These are phyloP conservation scores for Alloteropsis angusta DNA, from an alignment of 202 grass and related monocot species.

Conservation along the genomic window DNA sequence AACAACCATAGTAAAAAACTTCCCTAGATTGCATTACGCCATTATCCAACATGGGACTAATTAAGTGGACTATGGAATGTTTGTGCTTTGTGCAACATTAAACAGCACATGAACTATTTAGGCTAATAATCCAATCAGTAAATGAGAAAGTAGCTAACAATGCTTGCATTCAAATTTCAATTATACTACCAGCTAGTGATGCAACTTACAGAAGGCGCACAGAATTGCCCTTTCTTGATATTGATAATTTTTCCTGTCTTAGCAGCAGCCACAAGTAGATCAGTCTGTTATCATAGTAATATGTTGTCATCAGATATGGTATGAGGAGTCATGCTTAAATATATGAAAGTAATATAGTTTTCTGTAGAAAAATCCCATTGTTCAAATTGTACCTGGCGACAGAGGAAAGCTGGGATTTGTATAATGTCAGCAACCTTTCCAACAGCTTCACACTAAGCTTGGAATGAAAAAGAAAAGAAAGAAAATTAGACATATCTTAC, in stretches of 20 bases:
- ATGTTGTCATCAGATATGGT: constrained; percentile 23
- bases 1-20: constrained; percentile 7
- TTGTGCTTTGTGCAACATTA: not conserved
- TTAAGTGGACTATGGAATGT: not conserved
- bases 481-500: not conserved
- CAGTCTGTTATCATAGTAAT: constrained; percentile 54
- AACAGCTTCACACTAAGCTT: constrained; percentile 76
- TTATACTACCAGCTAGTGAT: constrained; percentile 1
- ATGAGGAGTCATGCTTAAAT: not conserved
- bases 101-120: not conserved
- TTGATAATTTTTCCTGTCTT: constrained; percentile 96
- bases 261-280: constrained; percentile 82
- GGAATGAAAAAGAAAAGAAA: not conserved
- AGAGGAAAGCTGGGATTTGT: constrained; percentile 97
- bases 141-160: not conserved
- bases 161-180: not conserved
- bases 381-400: constrained; percentile 64
- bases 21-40: not conserved
- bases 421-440: constrained; percentile 94
- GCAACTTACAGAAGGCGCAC: constrained; percentile 80
- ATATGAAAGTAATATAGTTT: not conserved
- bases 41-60: constrained; percentile 14
- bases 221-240: constrained; percentile 99
- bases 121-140: not conserved
- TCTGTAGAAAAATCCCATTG: not conserved